These are phyloP conservation scores for Russula emetica DNA, from an alignment of 768 basidiomycete genomes.

Conservation along the genomic window DNA sequence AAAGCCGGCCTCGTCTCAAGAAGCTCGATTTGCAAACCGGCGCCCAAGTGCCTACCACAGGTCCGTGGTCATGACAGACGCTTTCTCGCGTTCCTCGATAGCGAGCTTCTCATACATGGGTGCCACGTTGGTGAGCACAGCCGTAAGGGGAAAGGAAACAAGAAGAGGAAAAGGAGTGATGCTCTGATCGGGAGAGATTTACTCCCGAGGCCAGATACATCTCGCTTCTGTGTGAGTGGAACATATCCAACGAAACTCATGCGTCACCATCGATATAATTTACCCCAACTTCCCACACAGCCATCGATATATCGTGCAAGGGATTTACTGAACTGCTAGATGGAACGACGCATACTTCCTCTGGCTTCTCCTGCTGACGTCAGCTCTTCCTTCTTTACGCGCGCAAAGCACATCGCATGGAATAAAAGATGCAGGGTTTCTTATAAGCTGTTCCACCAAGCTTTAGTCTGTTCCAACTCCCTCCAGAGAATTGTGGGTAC, in stretches of 20 bases:
- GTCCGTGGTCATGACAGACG: not conserved
- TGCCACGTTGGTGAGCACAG: not conserved
- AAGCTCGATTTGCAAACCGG: not conserved
- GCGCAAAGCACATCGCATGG: not conserved
- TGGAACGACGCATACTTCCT: not conserved
- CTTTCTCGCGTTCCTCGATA: not conserved
- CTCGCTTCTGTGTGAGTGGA: not conserved
- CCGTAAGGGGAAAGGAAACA: not conserved
- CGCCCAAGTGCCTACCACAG: not conserved
- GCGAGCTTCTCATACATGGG: not conserved
- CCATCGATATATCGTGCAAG: not conserved
- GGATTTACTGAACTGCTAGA: not conserved
- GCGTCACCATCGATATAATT: not conserved
- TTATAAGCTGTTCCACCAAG: too few species aligned
- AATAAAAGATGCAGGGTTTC: not conserved
- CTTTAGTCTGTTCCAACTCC: not conserved
- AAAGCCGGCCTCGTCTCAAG: not conserved
- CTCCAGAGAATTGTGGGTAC: not conserved
- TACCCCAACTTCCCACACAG: not conserved
- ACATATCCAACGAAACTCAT: not conserved
- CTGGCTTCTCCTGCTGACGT: not conserved
- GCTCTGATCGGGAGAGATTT: not conserved
- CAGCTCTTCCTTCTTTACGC: not conserved
- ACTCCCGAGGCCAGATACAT: conserved; percentile 6
- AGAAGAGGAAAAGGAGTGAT: not conserved